A percentile compares a stretch with the other conserved stretches of the same genome.
Conservation (phyloP, 129 eudicot species). For the Gnaphalium uliginosum region DNA sequence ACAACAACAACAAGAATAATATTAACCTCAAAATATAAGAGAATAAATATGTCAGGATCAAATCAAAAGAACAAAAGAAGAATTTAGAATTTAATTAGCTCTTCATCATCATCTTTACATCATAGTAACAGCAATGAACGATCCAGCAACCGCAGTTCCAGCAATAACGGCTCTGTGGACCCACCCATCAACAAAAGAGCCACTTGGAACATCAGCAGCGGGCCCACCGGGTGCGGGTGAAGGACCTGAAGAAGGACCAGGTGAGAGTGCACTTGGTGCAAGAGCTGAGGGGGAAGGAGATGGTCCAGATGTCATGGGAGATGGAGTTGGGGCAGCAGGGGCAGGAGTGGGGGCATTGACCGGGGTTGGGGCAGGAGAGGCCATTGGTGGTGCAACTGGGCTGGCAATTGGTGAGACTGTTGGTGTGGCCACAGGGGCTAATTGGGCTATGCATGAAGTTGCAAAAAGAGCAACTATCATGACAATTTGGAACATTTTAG, state of each 20-base stretch:
- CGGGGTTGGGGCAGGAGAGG: constrained; percentile 36
- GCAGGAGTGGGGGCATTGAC: constrained; percentile 28
- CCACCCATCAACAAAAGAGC: constrained; percentile 38
- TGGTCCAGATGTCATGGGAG: constrained; percentile 23
- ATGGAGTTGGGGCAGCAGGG: constrained; percentile 23
- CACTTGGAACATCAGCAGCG: constrained; percentile 26
- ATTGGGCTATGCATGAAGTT: constrained; percentile 5
- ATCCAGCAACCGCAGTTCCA: constrained; percentile 50
- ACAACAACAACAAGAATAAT: too few species aligned
- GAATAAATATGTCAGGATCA: constrained; percentile 7
- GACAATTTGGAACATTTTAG: background rate
- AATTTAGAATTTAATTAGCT: constrained; percentile 10
- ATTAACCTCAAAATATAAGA: background rate
- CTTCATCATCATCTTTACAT: constrained; percentile 35
- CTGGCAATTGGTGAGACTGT: background rate
- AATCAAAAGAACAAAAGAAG: constrained; percentile 12
- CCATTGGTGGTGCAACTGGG: constrained; percentile 36
- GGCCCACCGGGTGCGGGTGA: constrained; percentile 38
- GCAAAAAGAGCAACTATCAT: background rate
- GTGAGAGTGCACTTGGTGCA: constrained; percentile 35
- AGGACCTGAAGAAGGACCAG: constrained; percentile 35
- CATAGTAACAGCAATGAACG: constrained; percentile 44
- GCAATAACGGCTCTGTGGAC: constrained; percentile 38
- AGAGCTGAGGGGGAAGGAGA: constrained; percentile 36
- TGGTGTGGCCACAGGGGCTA: background rate